Evolutionary conservation across 306 rosid species (phyloP).

Genomic region (peach (Prunus persica)): Prunus_persica_NCBIv2 NC_034010.1:29938001-29938500

Average conservation of each 20-base stretch:
- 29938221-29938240: background rate
- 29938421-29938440: slow-evolving; percentile 3
- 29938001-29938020: slow-evolving; percentile 1
- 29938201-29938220: slow-evolving; percentile 27
- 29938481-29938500: slow-evolving; percentile 86
- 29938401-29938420: background rate
- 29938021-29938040: slow-evolving; percentile 13
- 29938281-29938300: background rate
- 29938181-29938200: slow-evolving; percentile 93
- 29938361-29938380: background rate
- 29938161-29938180: slow-evolving; percentile 97
- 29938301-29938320: background rate
- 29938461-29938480: slow-evolving; percentile 98
- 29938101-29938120: slow-evolving; percentile 98
- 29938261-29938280: background rate
- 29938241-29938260: background rate
- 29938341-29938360: background rate
- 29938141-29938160: slow-evolving; percentile 99
- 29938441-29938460: slow-evolving; percentile 13
- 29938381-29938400: background rate
- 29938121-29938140: slow-evolving; percentile 99
- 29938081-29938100: slow-evolving; percentile 92
- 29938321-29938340: background rate
- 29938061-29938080: slow-evolving; percentile 97
- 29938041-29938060: slow-evolving; percentile 45